Conservation (phyloP, 306 rosid species). For the Vigna trinervia region DNA sequence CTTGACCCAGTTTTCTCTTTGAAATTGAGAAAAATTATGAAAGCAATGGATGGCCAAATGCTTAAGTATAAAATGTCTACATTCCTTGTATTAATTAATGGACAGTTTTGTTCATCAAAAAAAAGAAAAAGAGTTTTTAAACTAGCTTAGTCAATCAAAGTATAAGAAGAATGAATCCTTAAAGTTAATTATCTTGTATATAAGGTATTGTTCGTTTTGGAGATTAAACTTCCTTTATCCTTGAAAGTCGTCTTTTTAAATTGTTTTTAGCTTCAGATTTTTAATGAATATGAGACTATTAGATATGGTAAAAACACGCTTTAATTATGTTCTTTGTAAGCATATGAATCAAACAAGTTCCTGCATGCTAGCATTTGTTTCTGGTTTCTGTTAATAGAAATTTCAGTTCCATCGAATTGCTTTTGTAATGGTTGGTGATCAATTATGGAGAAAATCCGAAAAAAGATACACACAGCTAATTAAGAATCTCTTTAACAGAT, state of each 20-base stretch:
- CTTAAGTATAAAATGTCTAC: conserved; percentile 36
- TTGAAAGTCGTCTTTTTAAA: no score
- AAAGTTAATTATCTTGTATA: no score
- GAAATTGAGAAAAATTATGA: conserved; percentile 22
- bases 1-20: conserved; percentile 18
- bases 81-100: neutral
- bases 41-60: conserved; percentile 20
- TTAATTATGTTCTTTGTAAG: neutral
- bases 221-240: no score
- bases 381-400: conserved; percentile 9
- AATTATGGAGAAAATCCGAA: conserved; percentile 52
- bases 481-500: conserved; percentile 67
- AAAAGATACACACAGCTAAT: conserved; percentile 61
- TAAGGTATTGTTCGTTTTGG: no score
- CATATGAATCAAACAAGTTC: conserved; percentile 49
- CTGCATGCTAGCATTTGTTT: conserved; percentile 37
- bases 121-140: no score
- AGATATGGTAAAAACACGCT: no score
- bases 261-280: no score
- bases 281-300: no score
- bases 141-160: no score
- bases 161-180: no score
- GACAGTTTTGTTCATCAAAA: no score
- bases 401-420: neutral
- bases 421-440: conserved; percentile 37